phyloP scores from a whole-genome alignment of 441 rosid species.

The Capsella rubella region DNA sequence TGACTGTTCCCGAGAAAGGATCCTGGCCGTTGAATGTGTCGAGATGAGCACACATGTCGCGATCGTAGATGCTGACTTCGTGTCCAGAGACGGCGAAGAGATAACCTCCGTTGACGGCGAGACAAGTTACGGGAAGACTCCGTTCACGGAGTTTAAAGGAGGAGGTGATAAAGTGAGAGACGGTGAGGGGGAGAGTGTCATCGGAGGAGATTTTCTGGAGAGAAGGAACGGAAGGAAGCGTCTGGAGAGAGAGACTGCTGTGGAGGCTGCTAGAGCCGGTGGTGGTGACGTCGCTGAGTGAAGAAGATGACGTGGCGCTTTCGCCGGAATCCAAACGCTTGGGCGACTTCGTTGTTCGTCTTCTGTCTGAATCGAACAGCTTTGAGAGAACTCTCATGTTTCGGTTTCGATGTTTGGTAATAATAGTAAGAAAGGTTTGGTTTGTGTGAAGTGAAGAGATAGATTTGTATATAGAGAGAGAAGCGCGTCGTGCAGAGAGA shows the following conservation, averaged over 20 bases:
- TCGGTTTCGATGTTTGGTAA: neutral
- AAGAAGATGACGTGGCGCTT: conserved; percentile 40
- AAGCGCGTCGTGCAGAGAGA: conserved; percentile 35
- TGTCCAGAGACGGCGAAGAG: conserved; percentile 75
- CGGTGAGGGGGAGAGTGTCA: conserved; percentile 45
- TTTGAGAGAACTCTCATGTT: conserved; percentile 61
- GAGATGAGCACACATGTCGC: conserved; percentile 46
- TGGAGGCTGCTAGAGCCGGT: conserved; percentile 56
- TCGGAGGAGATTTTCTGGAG: conserved; percentile 61
- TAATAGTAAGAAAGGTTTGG: neutral
- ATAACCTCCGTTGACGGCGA: conserved; percentile 58
- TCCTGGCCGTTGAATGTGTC: conserved; percentile 55
- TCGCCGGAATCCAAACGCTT: conserved; percentile 41
- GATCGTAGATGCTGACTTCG: conserved; percentile 71
- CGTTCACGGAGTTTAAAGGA: conserved; percentile 49
- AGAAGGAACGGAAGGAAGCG: conserved; percentile 84
- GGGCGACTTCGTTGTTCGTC: conserved; percentile 23
- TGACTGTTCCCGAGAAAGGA: conserved; percentile 74
- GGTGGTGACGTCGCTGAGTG: conserved; percentile 33
- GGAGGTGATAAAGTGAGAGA: conserved; percentile 49
- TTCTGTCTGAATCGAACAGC: conserved; percentile 43
- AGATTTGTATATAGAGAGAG: conserved; percentile 13
- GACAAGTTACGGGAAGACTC: conserved; percentile 65
- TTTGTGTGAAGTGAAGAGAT: conserved; percentile 11
- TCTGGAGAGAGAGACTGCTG: conserved; percentile 76